Evolutionary conservation across 2,329 filamentous ascomycete genomes (phyloP).

Genomic region (Colletotrichum aenigma): DNA sequence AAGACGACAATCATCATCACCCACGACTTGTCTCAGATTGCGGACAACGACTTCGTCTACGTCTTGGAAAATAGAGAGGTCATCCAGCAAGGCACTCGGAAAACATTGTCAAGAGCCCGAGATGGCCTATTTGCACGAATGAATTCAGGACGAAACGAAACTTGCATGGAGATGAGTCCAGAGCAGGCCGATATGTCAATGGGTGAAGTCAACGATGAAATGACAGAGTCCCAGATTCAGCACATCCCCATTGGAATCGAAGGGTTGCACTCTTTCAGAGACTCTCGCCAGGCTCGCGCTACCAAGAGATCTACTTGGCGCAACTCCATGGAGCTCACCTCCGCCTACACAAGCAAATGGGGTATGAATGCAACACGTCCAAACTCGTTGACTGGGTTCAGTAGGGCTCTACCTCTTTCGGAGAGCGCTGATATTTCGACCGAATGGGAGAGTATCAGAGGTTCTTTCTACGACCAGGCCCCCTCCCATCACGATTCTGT

Average conservation of each 20-base stretch:
- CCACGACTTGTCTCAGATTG: slow-evolving; percentile 82
- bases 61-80: slow-evolving; percentile 74
- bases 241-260: neutral
- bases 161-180: neutral
- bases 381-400: neutral
- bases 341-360: neutral
- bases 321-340: neutral
- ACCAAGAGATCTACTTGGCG: neutral
- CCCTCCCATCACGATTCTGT: neutral
- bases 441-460: neutral
- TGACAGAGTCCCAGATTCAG: neutral
- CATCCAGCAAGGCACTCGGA: slow-evolving; percentile 70
- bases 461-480: neutral
- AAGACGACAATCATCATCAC: slow-evolving; percentile 95
- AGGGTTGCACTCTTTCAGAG: neutral
- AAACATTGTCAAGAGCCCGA: slow-evolving; percentile 51
- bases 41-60: slow-evolving; percentile 76
- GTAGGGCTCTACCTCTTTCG: neutral
- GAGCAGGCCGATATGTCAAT: neutral
- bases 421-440: neutral
- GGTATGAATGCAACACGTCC: neutral
- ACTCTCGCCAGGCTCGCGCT: neutral
- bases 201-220: neutral
- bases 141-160: slow-evolving; percentile 20
- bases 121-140: slow-evolving; percentile 53